Conservation (phyloP, 2,329 filamentous ascomycete species). For the Trichoderma endophyticum region DNA sequence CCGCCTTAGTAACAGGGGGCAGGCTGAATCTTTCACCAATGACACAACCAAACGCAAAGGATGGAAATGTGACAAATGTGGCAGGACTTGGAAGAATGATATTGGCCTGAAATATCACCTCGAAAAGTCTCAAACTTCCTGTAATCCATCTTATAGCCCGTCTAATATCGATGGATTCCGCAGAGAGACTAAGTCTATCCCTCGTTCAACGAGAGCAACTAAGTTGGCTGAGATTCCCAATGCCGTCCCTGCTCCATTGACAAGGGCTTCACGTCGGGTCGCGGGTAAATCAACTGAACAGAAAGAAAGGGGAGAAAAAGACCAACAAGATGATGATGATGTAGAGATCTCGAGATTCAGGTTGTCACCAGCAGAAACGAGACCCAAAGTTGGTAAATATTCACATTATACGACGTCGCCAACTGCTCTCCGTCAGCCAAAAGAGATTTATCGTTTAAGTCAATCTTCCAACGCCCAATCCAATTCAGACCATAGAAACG, state of each 20-base stretch:
- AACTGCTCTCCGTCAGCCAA: background rate
- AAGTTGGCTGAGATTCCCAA: background rate
- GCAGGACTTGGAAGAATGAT: conserved; percentile 55
- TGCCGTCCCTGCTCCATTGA: background rate
- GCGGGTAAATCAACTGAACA: background rate
- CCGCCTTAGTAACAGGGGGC: background rate
- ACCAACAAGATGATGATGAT: background rate
- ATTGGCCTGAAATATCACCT: conserved; percentile 58
- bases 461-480: background rate
- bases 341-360: background rate
- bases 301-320: background rate
- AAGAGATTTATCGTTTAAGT: background rate
- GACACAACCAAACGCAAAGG: conserved; percentile 25
- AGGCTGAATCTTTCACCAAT: conserved; percentile 19
- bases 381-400: background rate
- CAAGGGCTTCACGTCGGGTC: background rate
- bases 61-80: conserved; percentile 52
- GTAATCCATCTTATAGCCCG: conserved; percentile 44
- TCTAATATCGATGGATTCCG: conserved; percentile 20
- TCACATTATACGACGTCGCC: background rate
- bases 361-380: background rate
- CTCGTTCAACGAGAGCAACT: background rate
- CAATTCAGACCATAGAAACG: background rate
- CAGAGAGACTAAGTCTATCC: conserved; percentile 20
- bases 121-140: conserved; percentile 51